phyloP scores from a whole-genome alignment of 495 filamentous ascomycete genomes.

The Lineolata rhizophorae region DNA sequence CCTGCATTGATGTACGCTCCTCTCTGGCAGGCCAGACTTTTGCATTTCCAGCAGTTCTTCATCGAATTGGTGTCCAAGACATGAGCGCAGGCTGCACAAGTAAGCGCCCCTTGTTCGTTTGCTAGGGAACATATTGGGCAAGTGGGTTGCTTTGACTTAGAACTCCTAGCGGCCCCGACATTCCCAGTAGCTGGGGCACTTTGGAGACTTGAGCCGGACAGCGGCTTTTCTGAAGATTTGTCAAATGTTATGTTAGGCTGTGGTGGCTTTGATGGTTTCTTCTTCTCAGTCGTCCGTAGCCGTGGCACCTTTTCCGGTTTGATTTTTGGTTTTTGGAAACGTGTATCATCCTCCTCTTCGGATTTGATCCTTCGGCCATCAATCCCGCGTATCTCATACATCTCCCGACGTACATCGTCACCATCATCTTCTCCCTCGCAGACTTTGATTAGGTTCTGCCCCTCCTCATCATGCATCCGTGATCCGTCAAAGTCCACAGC shows the following conservation, averaged over 20 bases:
- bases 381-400: constrained; percentile 30
- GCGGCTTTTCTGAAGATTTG: background rate
- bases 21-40: constrained; percentile 26
- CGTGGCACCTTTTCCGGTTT: too few relatives aligned
- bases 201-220: background rate
- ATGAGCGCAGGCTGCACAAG: constrained; percentile 42
- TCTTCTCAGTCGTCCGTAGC: constrained; percentile 4
- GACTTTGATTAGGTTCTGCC: constrained; percentile 39
- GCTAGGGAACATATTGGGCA: constrained; percentile 43
- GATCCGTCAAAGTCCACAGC: constrained; percentile 35
- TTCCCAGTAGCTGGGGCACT: background rate
- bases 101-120: constrained; percentile 26
- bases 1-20: constrained; percentile 37
- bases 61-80: constrained; percentile 32
- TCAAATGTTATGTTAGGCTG: background rate
- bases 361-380: constrained; percentile 6
- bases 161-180: background rate
- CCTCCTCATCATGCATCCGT: constrained; percentile 35
- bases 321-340: too few relatives aligned
- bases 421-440: constrained; percentile 50
- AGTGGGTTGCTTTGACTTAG: constrained; percentile 1
- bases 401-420: constrained; percentile 34
- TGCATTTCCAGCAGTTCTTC: constrained; percentile 35
- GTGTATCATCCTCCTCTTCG: too few relatives aligned
- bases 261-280: background rate